These are phyloP conservation scores for Isatis tinctoria DNA, from an alignment of 345 rosid genomes.

Conservation along the genomic window DNA sequence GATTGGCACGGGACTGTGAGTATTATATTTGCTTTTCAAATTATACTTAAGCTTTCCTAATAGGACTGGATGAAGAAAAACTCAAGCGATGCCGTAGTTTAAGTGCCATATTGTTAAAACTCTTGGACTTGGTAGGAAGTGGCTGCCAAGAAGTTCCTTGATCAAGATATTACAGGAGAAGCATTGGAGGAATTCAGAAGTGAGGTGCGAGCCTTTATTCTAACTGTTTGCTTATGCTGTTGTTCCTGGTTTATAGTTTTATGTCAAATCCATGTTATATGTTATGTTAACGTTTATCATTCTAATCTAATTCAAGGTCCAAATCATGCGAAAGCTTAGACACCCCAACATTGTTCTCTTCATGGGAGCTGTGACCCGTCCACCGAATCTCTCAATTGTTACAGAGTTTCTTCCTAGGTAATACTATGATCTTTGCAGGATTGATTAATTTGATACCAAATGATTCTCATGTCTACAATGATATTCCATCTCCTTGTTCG, in stretches of 20 bases:
- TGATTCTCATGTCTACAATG: background rate
- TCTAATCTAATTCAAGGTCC: constrained; percentile 45
- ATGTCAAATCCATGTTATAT: background rate
- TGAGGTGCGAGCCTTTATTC: constrained; percentile 51
- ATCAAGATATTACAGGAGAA: constrained; percentile 79
- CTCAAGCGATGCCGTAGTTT: constrained; percentile 9
- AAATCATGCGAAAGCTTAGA: constrained; percentile 74
- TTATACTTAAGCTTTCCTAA: background rate
- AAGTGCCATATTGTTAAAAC: constrained; percentile 24
- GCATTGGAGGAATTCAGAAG: constrained; percentile 85
- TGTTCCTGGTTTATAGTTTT: constrained; percentile 1
- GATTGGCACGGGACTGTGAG: constrained; percentile 99
- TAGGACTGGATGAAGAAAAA: constrained; percentile 9
- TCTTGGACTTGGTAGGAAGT: constrained; percentile 62
- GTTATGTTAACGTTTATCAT: background rate
- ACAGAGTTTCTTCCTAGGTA: constrained; percentile 98
- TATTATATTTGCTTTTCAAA: constrained; percentile 19
- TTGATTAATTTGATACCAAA: background rate
- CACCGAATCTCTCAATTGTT: constrained; percentile 89
- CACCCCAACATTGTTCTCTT: constrained; percentile 99
- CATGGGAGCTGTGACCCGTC: constrained; percentile 97
- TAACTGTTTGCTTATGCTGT: background rate
- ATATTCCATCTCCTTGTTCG: background rate
- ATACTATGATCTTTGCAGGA: constrained; percentile 14
- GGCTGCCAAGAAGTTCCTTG: constrained; percentile 92